Base-by-base conservation (phyloP, 2,329 filamentous ascomycete species). In the Nectriaceae sp. region DNA sequence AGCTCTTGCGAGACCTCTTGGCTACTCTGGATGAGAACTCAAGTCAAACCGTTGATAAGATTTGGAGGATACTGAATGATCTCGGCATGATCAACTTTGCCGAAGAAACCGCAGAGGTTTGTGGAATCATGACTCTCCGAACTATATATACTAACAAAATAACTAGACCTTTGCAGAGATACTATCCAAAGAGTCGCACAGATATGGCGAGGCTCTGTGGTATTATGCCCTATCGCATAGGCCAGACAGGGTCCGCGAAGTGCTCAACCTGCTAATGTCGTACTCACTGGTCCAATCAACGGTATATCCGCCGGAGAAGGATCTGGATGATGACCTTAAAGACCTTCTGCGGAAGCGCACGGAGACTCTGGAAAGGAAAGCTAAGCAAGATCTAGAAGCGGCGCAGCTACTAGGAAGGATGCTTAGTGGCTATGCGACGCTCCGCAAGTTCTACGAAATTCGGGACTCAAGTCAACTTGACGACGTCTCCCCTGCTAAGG, bases 211-310 rank as follows among this genome's bases (percentile, higher is more conserved):
- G 55, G 89, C 90, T 1, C 78, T 97, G 18, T 86, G 94, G 72
- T 97, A 95, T 74, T 97, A 94, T 66, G 88, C 93, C 20, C 83
- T 95, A 11, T 89, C 91, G 3, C 91, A 95, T 63, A 83, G 86
- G 21, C 75, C 83, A 2, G 77, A 80, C 54, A 95, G 93, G 69
- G 86, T 97, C 44, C 89, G 89, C 61, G 85, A 91, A 54, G 88
- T 96, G 18, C 79, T 96, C 37, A 89, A 95, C 64, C 81, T 94
- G 3, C 83, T 97, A 44, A 93, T 91, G 59, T 90, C 90, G 2
- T 88, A 91, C 66, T 96, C 88, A 39, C 79, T 97, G 15, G 80
- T 96, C 37, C 89, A 96, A 60, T 96, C 91, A 2, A 84, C 84
- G 1, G 87, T 87, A 1, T 96, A 88, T 61, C 93, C 93, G 1